Base-by-base conservation (phyloP, 108 stramenopile genomes). In the Aurantiochytrium sp. region DNA sequence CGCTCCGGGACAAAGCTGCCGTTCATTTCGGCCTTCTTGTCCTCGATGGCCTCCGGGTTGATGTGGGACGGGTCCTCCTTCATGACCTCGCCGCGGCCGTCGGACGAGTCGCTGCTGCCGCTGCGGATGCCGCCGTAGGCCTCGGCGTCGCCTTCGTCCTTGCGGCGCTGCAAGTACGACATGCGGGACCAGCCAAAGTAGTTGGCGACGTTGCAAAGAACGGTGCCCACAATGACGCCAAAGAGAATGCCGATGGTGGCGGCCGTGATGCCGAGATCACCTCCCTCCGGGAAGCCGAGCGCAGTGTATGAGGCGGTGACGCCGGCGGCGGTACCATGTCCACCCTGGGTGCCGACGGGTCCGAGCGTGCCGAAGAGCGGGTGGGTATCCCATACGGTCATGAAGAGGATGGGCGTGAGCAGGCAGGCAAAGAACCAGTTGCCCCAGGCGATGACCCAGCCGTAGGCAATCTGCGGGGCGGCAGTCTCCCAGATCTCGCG, bases 231-330 rank as follows among this genome's bases (percentile, higher is more conserved):
- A 42, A 81, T 81, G 3, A 81, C 73, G 32, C 73, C 73, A 81
- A 81, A 48, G 73, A 81, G 73, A 24, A 81, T 81, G 19, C 73
- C 73, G 30, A 81, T 48, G 21, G 73, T 81, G 42, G 73, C 73
- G 2, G 42, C 45, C 10, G 73, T 81, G 4, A 81, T 81, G 3
- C 42, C 73, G 45, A 81, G 73, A 48, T 41, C 73, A 21, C 42
- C 42, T 22, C 73, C 73, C 12, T 81, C 73, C 6, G 73, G 39
- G 45, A 81, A 81, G 12, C 73, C 73, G 30, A 81, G 73, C n/a
- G 73, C 36, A 1, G 45, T 81, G 24, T 81, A 81, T 0, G 42
- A 48, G 39, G 21, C 45, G 1, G 39, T 41, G n/a, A 81, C 42
- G 2, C 73, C 73, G 6, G 73, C 73, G 1, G 73, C 73, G 39